phyloP scores from a whole-genome alignment of 371 early-diverging fungal genomes.

The Funneliformis caledonium region DNA sequence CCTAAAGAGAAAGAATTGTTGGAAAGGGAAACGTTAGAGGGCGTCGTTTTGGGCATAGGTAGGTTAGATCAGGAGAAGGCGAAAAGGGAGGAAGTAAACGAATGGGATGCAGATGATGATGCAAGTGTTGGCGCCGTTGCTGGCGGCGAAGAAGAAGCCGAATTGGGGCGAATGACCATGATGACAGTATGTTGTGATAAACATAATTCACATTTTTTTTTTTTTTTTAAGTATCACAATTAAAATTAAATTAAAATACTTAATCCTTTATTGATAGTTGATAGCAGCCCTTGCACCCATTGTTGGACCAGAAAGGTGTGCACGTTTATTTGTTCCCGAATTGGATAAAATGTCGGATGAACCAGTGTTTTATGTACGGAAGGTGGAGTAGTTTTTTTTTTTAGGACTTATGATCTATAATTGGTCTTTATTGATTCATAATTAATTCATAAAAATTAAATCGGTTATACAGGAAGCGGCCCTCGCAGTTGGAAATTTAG shows the following conservation, averaged over 20 bases:
- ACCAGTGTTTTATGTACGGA: conserved; percentile 59
- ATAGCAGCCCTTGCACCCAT: conserved; percentile 54
- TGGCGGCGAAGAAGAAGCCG: conserved; percentile 56
- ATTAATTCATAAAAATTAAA: background rate
- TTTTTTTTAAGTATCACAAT: background rate
- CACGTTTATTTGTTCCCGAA: conserved; percentile 54
- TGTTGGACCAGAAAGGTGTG: conserved; percentile 52
- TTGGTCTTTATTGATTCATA: background rate
- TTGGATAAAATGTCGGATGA: conserved; percentile 54
- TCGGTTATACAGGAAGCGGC: conserved; percentile 50
- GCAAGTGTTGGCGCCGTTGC: conserved; percentile 11
- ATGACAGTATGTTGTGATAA: conserved; percentile 50
- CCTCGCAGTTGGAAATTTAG: conserved; percentile 54
- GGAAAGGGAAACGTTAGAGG: conserved; percentile 54
- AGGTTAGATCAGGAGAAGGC: conserved; percentile 37
- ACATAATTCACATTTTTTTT: background rate
- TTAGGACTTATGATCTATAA: background rate
- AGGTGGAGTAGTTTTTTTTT: conserved; percentile 31
- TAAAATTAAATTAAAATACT: background rate
- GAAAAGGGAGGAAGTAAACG: conserved; percentile 27
- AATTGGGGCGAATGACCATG: conserved; percentile 57
- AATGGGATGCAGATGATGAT: conserved; percentile 34
- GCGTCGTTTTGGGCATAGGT: conserved; percentile 51
- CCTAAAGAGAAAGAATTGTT: conserved; percentile 45
- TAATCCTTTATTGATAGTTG: conserved; percentile 44